phyloP scores from a whole-genome alignment of 2,329 filamentous ascomycete genomes.

The Ceratocystis albifundus region DNA sequence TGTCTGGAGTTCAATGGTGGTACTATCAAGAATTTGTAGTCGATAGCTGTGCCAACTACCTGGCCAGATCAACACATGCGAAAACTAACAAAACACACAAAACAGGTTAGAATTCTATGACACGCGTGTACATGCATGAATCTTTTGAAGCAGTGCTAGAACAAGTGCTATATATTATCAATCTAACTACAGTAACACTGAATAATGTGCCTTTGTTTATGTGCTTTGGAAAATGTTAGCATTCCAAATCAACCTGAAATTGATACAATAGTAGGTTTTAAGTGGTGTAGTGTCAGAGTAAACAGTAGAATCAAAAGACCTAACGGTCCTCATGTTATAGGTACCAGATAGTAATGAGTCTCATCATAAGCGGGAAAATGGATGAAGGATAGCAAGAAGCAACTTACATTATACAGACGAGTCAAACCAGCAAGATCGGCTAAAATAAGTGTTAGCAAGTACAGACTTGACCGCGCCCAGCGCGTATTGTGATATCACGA shows the following conservation, averaged over 20 bases:
- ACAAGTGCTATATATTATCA: no score
- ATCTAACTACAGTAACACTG: background rate
- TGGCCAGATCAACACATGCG: background rate
- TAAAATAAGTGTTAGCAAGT: background rate
- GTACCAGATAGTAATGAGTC: conserved; percentile 69
- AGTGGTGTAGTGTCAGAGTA: conserved; percentile 19
- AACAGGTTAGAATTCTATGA: background rate
- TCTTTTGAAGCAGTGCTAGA: no score
- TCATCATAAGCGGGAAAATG: conserved; percentile 52
- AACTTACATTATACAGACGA: conserved; percentile 17
- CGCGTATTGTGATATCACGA: background rate
- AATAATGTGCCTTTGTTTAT: background rate
- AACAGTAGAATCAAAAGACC: conserved; percentile 24
- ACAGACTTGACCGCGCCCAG: background rate
- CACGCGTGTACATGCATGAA: background rate
- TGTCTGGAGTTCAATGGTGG: conserved; percentile 19
- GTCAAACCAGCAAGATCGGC: background rate
- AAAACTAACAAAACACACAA: background rate
- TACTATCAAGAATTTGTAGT: conserved; percentile 6
- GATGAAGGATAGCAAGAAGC: conserved; percentile 1
- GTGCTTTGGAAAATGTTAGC: conserved; percentile 15
- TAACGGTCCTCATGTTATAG: conserved; percentile 72
- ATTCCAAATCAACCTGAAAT: background rate
- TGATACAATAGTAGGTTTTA: background rate
- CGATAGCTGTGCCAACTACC: background rate